Evolutionary conservation across 2,329 filamentous ascomycete species (phyloP), one percentile per base, ranked within the genome.

Genomic region (Monosporascus sp.): DNA sequence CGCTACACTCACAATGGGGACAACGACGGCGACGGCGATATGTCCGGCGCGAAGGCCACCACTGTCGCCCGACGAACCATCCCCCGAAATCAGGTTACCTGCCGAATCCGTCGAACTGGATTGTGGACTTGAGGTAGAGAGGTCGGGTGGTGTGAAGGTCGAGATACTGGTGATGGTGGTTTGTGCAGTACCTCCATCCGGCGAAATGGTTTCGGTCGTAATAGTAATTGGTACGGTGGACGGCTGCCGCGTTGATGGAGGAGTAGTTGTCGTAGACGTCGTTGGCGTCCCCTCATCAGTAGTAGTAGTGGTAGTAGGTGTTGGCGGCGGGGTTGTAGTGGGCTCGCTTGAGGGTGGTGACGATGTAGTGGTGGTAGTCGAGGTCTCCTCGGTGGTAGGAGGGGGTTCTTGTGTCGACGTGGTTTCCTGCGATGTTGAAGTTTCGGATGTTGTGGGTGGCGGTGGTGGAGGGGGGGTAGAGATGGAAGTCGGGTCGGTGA

Each of bases 1-100:
- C 2, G 90, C 90, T 38, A 97, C 90, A 1, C 87, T 90, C 1
- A 85, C 90, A 48, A 99, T 93, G 5, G 94, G 94, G 2, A 97
- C 89, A 6, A 97, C 90, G 1, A 99, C 94, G 3, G 92, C 93
- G 49, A 97, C 85, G 7, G 94, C 93, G 56, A 96, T 96, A 61
- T 83, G 92, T 47, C 86, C 87, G 36, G 80, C 78, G 47, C 79
- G 78, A 59, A 68, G 74, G 7, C 92, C 72, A 2, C 82, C 80
- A 6, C 72, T 67, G 6, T 67, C 62, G 1, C 63, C 62, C 14
- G 66, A 61, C 1, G 44, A 51, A 15, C 53, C 36, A 48, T 31
- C 34, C n/a, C 44, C 47, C 7, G 58, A 51, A 47, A 60, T 60
- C 11, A 65, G 52, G 15, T 53, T 47, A 11, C 59, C 60, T 18